These are phyloP conservation scores for Podospora conica DNA, from an alignment of 495 filamentous ascomycete species.

Conservation along the genomic window DNA sequence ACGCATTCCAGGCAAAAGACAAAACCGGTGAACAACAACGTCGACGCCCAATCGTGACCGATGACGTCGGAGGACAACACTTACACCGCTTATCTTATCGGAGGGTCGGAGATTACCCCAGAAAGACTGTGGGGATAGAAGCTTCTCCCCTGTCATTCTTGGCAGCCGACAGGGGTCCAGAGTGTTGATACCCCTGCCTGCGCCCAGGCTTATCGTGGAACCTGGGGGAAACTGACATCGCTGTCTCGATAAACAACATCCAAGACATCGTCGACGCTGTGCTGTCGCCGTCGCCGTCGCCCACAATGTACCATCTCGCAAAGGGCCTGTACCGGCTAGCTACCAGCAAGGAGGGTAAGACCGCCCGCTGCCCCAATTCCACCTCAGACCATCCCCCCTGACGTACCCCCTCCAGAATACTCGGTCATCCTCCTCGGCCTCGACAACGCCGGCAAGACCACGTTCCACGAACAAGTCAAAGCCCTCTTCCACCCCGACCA, in stretches of 20 bases:
- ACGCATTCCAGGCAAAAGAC: neutral
- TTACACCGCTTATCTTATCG: neutral
- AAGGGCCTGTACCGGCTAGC: slow-evolving; percentile 91
- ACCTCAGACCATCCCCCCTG: slow-evolving; percentile 2
- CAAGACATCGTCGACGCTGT: neutral
- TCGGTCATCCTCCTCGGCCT: slow-evolving; percentile 94
- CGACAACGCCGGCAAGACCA: slow-evolving; percentile 98
- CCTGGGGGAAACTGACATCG: neutral
- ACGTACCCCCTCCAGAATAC: slow-evolving; percentile 59
- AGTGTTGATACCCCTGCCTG: neutral
- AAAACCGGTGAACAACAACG: neutral
- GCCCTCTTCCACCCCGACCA: slow-evolving; percentile 67
- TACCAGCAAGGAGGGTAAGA: slow-evolving; percentile 87
- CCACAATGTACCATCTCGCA: slow-evolving; percentile 88
- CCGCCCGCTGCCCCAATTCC: neutral
- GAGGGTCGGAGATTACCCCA: neutral
- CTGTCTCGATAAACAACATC: neutral
- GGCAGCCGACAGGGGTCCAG: neutral
- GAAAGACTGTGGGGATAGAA: neutral
- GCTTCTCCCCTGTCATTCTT: neutral
- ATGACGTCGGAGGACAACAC: neutral
- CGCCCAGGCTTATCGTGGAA: neutral
- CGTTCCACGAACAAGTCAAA: slow-evolving; percentile 93
- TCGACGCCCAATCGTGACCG: neutral
- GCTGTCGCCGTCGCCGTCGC: neutral